phyloP scores from a whole-genome alignment of 805 yeast genomes.

The Starmerella roubikii region DNA sequence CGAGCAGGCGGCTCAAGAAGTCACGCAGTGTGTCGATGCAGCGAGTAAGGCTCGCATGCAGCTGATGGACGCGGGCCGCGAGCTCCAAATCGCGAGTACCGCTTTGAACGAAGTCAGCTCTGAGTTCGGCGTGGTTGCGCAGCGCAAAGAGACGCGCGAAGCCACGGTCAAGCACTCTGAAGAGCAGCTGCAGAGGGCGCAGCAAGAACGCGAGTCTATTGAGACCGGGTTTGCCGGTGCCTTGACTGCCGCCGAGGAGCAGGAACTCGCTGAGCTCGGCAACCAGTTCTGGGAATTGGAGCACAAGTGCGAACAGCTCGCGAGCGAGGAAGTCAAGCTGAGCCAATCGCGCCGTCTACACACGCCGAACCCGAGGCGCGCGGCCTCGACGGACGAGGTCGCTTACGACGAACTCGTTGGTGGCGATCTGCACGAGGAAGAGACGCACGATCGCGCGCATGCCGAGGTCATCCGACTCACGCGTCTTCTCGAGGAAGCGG shows the following conservation, averaged over 20 bases:
- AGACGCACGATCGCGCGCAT: constrained; percentile 1
- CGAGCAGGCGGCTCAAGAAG: not conserved
- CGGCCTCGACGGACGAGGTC: not conserved
- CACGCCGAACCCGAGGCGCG: too few species aligned
- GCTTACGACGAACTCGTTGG: not conserved
- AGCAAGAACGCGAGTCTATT: not conserved
- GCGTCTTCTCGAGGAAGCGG: not conserved
- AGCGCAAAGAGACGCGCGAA: not conserved
- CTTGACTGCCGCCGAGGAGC: not conserved
- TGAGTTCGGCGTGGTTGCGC: not conserved
- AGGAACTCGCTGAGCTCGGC: not conserved
- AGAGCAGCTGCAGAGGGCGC: not conserved
- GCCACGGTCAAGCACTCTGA: not conserved
- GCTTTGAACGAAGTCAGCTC: not conserved
- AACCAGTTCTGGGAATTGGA: not conserved
- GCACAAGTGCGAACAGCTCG: not conserved
- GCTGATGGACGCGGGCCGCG: not conserved
- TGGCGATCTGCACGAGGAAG: not conserved
- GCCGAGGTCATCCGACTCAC: not conserved
- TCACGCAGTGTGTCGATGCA: not conserved
- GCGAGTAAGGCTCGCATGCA: not conserved
- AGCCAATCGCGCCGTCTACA: not conserved
- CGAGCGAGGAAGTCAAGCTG: not conserved
- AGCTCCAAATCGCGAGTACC: not conserved
- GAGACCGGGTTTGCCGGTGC: not conserved